A percentile compares a stretch with the other conserved stretches of the same genome.
These are phyloP conservation scores for Lodderomyces orthopsilosis DNA, from an alignment of 1,139 yeast genomes.

Conservation along the genomic window DNA sequence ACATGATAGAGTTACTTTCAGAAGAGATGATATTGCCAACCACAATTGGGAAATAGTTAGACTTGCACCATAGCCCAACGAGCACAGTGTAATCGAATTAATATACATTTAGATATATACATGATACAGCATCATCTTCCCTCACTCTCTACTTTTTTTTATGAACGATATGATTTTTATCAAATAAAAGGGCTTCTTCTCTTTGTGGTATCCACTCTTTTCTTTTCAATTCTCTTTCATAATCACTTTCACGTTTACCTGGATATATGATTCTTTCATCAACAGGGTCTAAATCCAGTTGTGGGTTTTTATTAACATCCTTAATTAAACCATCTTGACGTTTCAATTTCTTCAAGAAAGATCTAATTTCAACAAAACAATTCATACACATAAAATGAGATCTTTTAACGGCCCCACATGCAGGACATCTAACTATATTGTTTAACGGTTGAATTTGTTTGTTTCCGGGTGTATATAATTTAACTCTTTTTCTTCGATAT, in stretches of 20 bases:
- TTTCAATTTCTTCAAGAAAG: conserved; percentile 60
- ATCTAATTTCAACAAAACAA: conserved; percentile 79
- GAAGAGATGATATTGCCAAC: conserved; percentile 47
- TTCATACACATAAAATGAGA: conserved; percentile 91
- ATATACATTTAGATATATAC: conserved; percentile 4
- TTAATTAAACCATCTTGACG: conserved; percentile 30
- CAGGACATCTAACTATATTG: conserved; percentile 85
- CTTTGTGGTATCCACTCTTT: conserved; percentile 66
- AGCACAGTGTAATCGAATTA: too few species aligned
- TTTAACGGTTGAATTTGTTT: conserved; percentile 76
- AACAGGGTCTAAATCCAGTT: conserved; percentile 55
- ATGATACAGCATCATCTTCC: neutral
- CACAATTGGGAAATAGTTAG: conserved; percentile 63
- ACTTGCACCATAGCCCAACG: conserved; percentile 78
- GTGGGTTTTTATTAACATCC: conserved; percentile 21
- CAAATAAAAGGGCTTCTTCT: conserved; percentile 34
- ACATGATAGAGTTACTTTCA: conserved; percentile 84
- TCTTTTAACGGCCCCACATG: conserved; percentile 91
- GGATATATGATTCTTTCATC: conserved; percentile 75
- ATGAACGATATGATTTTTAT: conserved; percentile 22
- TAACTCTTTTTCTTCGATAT: conserved; percentile 78
- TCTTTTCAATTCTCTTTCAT: conserved; percentile 43
- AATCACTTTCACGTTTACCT: conserved; percentile 53
- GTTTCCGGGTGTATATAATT: conserved; percentile 77
- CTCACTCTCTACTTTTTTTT: conserved; percentile 13